Conservation (phyloP, 768 basidiomycete genomes). For the Peribolospora kevripleyi region DNA sequence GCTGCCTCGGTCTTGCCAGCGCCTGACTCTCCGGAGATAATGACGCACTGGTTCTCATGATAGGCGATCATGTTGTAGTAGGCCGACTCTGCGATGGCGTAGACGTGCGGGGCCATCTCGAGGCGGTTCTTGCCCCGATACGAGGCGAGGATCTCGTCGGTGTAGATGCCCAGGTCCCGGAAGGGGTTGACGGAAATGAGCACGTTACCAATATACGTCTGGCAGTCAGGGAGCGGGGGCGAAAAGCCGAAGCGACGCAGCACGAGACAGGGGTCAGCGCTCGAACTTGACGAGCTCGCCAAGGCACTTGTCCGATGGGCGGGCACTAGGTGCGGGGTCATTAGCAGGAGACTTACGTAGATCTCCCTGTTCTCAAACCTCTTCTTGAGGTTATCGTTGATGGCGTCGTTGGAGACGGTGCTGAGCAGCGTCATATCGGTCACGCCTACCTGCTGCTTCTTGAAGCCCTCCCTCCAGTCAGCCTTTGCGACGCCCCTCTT, state of each 20-base stretch:
- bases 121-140: conserved; percentile 95
- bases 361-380: conserved; percentile 74
- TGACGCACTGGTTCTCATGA: conserved; percentile 98
- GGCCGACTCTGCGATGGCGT: conserved; percentile 81
- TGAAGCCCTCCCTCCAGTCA: conserved; percentile 99
- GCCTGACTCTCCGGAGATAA: conserved; percentile 96
- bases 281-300: neutral
- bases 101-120: conserved; percentile 94
- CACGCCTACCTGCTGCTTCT: conserved; percentile 93
- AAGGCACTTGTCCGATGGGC: neutral
- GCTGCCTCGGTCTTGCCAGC: conserved; percentile 99
- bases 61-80: conserved; percentile 99
- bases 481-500: conserved; percentile 30
- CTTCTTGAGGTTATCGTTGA: conserved; percentile 95
- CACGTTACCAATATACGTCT: conserved; percentile 93
- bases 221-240: neutral
- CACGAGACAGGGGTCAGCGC: too few relatives aligned
- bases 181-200: conserved; percentile 99
- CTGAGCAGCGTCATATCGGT: conserved; percentile 94
- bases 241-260: too few relatives aligned
- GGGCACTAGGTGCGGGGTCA: neutral
- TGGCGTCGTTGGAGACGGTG: conserved; percentile 86
- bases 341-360: conserved; percentile 29
- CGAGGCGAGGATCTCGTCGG: conserved; percentile 54
- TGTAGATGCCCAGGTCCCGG: conserved; percentile 75